Evolutionary conservation across 139 green algal genomes (phyloP), one percentile per base, ranked within the genome.

Genomic region (Chlamydomonas sphaeroides): DNA sequence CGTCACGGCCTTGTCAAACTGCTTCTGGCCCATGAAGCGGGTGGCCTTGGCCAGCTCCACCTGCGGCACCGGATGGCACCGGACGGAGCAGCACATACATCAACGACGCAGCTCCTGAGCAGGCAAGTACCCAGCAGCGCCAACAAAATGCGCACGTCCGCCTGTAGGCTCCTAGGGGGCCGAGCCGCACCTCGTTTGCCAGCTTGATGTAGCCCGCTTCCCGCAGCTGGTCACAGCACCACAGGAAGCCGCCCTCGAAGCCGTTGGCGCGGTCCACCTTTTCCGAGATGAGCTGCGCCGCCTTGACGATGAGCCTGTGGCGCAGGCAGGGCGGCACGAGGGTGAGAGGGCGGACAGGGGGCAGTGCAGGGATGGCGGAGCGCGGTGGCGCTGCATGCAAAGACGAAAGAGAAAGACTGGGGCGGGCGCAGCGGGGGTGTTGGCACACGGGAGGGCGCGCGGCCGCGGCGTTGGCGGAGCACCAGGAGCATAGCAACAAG

Each of bases 1-100:
- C 6, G 45, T 69, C 7, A 95, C 84, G 2, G 94, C 94, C 33
- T 85, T 79, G 39, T 91, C 87, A 74, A 96, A 95, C 53, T 95
- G 85, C 77, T 92, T 89, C 32, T 86, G 71, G 48, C 80, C 65
- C 80, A 98, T 86, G 86, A 93, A 92, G 30, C 85, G 85, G 30
- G 84, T 87, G 23, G 94, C 94, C 83, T 95, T 95, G 68, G 90
- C 89, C 70, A 98, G 93, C 78, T 93, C 87, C 51, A 96, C 88
- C n/a, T n/a, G n/a, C 86, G 94, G 26, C 32, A 61, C 42, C 20
- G n/a, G n/a, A n/a, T n/a, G n/a, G n/a, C n/a, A n/a, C n/a, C n/a
- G n/a, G n/a, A n/a, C n/a, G n/a, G n/a, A n/a, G n/a, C n/a, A n/a
- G n/a, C n/a, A n/a, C n/a, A n/a, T n/a, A n/a, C n/a, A n/a, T n/a